Evolutionary conservation across 2,329 filamentous ascomycete species (phyloP), one percentile per base, ranked within the genome.

Genomic region (Hypoxylon sp.): DNA sequence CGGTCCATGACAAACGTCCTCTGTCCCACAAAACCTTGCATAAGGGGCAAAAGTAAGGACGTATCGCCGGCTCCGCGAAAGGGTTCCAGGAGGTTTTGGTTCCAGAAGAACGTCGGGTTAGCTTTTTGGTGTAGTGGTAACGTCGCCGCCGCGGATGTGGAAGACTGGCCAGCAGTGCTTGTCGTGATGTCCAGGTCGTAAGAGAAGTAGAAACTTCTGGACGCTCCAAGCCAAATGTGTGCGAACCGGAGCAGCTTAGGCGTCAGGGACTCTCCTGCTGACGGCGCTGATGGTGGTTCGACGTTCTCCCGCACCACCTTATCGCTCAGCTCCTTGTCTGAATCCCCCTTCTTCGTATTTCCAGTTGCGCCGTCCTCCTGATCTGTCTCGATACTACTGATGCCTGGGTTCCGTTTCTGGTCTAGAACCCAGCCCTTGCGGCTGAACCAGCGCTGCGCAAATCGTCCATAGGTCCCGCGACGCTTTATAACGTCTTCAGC

Each of bases 1-100:
- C 76, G 80, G 66, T 92, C 88, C 20, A 93, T 85, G 7, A 87
- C 83, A 71, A 99, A 98, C 2, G 87, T 80, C 61, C 86, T 82
- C 74, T 98, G 95, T 1, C 94, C 94, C 17, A 99, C 86, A 67
- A 98, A 99, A 0, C 95, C 95, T 75, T 98, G 95, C 75, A 99
- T 90, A 3, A 99, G 67, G 1, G 95, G 95, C 18, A 98, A 76
- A 1, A 89, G 81, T 50, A 96, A 82, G 0, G 80, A 78, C 66
- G 92, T 85, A 18, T 91, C 85, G 0, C 89, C 87, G n/a, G 83
- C 81, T 15, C 90, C 83, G 43, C 92, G 83, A 60, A 99, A 92
- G 0, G 90, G 88, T 23, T 83, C 76, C 21, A 91, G 77, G 11
- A 97, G 81, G 70, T 92, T 81, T 21, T 82, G 83, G 69, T 99